Percentiles rank a stretch among this genome's conserved stretches.
Conservation (phyloP, 2,329 filamentous ascomycete species). For the Ascochyta viciae-villosae region DNA sequence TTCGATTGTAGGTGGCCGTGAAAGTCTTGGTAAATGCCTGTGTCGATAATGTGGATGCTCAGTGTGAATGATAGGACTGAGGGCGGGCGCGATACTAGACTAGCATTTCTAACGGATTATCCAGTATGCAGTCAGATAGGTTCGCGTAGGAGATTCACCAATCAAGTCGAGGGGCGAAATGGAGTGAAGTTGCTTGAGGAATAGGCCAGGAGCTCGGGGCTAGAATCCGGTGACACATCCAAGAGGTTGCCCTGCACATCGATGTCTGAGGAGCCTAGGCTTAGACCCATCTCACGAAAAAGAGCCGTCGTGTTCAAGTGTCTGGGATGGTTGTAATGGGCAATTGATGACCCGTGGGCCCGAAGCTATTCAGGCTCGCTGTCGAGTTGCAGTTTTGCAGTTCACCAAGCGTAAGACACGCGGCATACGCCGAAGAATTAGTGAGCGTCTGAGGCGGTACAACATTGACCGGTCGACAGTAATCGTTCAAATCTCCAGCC, state of each 20-base stretch:
- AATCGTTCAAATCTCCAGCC: not conserved
- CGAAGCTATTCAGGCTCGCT: conserved; percentile 6
- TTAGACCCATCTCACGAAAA: not conserved
- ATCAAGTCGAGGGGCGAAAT: conserved; percentile 7
- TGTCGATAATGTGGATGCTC: not conserved
- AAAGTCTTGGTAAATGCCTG: not conserved
- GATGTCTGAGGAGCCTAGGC: conserved; percentile 12
- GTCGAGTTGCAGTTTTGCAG: not conserved
- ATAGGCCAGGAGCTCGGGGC: conserved; percentile 30
- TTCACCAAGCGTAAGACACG: not conserved
- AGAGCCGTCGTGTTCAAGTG: not conserved
- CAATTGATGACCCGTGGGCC: not conserved
- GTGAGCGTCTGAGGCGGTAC: not conserved
- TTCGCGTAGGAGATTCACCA: conserved; percentile 2
- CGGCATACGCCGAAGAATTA: not conserved
- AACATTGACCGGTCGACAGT: not conserved
- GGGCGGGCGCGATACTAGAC: not conserved
- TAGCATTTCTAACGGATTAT: not conserved
- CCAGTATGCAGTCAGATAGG: conserved; percentile 1
- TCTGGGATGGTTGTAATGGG: not conserved
- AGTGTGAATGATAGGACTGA: not conserved
- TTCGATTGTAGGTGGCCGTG: not conserved
- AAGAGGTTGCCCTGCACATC: conserved; percentile 16
- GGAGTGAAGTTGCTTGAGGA: conserved; percentile 8
- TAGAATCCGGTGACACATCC: conserved; percentile 29